Evolutionary conservation across 2,329 filamentous ascomycete genomes (phyloP).

Genomic region (Gremmenia infestans): DNA sequence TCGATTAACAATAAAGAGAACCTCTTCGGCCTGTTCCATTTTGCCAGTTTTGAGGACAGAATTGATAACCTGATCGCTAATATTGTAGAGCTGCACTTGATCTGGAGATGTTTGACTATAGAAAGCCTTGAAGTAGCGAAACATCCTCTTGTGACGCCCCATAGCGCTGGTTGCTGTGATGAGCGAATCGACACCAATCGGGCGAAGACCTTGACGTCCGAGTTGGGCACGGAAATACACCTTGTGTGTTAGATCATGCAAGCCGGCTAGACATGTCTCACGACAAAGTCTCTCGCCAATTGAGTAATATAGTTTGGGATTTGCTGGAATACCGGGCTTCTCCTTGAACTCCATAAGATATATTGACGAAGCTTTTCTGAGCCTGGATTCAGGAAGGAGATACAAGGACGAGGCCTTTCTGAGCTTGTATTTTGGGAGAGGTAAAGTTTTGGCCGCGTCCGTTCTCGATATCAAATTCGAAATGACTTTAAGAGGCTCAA

Average conservation of each 20-base stretch:
- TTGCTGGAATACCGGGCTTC: slow-evolving; percentile 11
- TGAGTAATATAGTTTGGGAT: background rate
- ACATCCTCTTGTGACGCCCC: slow-evolving; percentile 16
- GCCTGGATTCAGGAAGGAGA: background rate
- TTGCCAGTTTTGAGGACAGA: slow-evolving; percentile 16
- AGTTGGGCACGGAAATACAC: slow-evolving; percentile 20
- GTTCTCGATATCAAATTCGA: slow-evolving; percentile 6
- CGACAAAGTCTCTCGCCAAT: slow-evolving; percentile 22
- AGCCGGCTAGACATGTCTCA: slow-evolving; percentile 13
- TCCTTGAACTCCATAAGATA: slow-evolving; percentile 24
- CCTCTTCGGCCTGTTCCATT: slow-evolving; percentile 20
- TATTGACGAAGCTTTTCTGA: slow-evolving; percentile 22
- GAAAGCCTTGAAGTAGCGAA: slow-evolving; percentile 17
- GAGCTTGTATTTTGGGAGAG: slow-evolving; percentile 8
- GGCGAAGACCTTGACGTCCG: slow-evolving; percentile 6
- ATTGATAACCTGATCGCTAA: slow-evolving; percentile 18
- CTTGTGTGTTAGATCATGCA: slow-evolving; percentile 19
- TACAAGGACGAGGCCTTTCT: slow-evolving; percentile 24
- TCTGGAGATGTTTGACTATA: slow-evolving; percentile 17
- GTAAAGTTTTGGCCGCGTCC: background rate
- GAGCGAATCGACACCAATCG: slow-evolving; percentile 9
- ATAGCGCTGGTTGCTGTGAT: slow-evolving; percentile 20
- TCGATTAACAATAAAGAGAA: slow-evolving; percentile 15
- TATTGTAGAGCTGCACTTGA: slow-evolving; percentile 16
- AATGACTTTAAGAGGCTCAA: slow-evolving; percentile 20